Evolutionary conservation across 192 early-diverging fungal species (phyloP), one percentile per base, ranked within the genome.

Genomic region (Diversispora eburnea): DNA sequence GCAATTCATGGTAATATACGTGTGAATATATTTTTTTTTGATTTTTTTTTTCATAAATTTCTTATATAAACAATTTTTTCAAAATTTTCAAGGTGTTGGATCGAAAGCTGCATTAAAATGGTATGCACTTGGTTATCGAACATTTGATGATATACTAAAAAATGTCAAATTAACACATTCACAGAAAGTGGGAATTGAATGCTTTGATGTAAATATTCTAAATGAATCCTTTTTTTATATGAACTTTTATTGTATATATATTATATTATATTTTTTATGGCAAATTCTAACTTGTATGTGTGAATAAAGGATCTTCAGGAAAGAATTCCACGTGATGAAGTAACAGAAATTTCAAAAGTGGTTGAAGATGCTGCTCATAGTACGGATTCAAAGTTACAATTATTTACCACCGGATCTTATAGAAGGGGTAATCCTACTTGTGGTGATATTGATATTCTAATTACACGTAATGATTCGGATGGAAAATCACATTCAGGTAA

Each of bases 371-470:
- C 61, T 45, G 61, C 61, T 19, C 17, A n/a, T 45, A 45, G 13
- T n/a, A 63, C 43, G 3, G 61, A 63, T 43, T 15, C 41, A 1
- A 63, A 63, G 15, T 8, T 63, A 19, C 17, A 43, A 33, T 63
- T 33, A 45, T 45, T 45, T 43, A 63, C 61, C 4, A n/a, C 10
- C 7, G 61, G 61, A 0, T 63, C 61, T 63, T 63, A 45, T 43
- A 46, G 25, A 63, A 43, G 61, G 8, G 61, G 61, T 15, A 43
- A 9, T 8, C 43, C 61, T 45, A 42, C 33, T 42, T 63, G 61
- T 17, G 61, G 61, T 13, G 61, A 63, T 46, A 45, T 63, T 63
- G 61, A 63, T 43, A 63, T 63, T 19, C 8, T 63, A n/a, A 63
- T 63, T 7, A 63, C 61, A 17, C 41, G 61, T 5, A 63, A 63